phyloP scores from a whole-genome alignment of 768 basidiomycete genomes.

The Leucocoprinus birnbaumii region DNA sequence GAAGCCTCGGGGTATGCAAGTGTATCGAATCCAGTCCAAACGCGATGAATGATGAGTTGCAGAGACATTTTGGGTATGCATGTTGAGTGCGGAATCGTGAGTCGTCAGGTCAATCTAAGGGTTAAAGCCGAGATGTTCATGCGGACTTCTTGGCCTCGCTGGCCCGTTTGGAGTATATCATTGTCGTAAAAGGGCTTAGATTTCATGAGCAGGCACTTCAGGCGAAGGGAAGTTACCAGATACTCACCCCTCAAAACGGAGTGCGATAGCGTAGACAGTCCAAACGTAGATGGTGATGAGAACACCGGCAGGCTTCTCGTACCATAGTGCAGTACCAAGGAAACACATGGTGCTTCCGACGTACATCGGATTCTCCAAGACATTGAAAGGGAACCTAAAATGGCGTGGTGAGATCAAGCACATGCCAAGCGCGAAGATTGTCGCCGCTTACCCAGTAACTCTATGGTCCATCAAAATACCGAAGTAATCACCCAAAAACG shows the following conservation, averaged over 20 bases:
- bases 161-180: slow-evolving; percentile 69
- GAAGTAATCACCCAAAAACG: slow-evolving; percentile 85
- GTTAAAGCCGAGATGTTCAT: background rate
- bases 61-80: background rate
- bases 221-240: background rate
- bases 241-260: slow-evolving; percentile 86
- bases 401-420: no score
- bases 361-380: slow-evolving; percentile 94
- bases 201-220: background rate
- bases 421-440: background rate
- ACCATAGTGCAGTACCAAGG: slow-evolving; percentile 84
- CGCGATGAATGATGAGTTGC: background rate
- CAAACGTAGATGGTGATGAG: slow-evolving; percentile 80
- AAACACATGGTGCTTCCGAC: slow-evolving; percentile 93
- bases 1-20: slow-evolving; percentile 1
- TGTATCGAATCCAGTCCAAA: background rate
- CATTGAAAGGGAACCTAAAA: slow-evolving; percentile 86
- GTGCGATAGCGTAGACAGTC: slow-evolving; percentile 78
- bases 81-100: background rate
- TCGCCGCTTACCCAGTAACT: slow-evolving; percentile 63
- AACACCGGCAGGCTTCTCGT: slow-evolving; percentile 82
- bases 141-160: slow-evolving; percentile 23
- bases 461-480: slow-evolving; percentile 84
- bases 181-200: slow-evolving; percentile 71
- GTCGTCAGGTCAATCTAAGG: no score